Conservation (phyloP, 2,329 filamentous ascomycete species). For the Aspergillus sp. region DNA sequence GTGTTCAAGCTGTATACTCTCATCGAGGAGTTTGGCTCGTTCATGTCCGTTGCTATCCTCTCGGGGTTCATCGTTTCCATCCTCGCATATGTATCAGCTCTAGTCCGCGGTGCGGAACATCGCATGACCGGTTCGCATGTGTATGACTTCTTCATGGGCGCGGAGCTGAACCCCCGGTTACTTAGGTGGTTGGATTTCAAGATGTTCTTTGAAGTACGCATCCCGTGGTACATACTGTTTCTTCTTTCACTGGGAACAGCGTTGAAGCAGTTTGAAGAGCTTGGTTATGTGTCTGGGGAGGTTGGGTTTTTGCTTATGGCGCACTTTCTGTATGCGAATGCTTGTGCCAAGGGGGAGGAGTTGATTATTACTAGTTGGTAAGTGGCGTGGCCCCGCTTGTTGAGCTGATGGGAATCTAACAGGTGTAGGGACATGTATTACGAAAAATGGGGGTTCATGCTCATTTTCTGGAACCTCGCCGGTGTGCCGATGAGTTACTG, state of each 20-base stretch:
- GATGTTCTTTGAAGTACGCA: slow-evolving; percentile 90
- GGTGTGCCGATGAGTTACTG: slow-evolving; percentile 87
- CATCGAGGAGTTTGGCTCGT: slow-evolving; percentile 86
- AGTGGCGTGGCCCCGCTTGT: slow-evolving; percentile 13
- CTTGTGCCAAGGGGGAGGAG: slow-evolving; percentile 85
- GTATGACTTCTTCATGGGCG: slow-evolving; percentile 88
- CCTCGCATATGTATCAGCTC: slow-evolving; percentile 78
- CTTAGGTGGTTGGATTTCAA: slow-evolving; percentile 81
- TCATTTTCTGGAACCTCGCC: slow-evolving; percentile 94
- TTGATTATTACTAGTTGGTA: slow-evolving; percentile 78
- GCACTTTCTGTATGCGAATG: slow-evolving; percentile 84
- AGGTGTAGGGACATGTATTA: slow-evolving; percentile 72
- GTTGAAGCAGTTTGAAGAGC: slow-evolving; percentile 70
- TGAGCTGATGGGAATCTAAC: too few species aligned
- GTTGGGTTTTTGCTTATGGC: slow-evolving; percentile 77
- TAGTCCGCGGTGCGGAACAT: slow-evolving; percentile 71
- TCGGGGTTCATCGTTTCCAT: slow-evolving; percentile 78
- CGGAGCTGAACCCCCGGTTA: slow-evolving; percentile 76
- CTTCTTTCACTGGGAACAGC: slow-evolving; percentile 67
- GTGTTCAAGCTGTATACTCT: slow-evolving; percentile 82
- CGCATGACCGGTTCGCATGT: slow-evolving; percentile 77
- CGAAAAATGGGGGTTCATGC: slow-evolving; percentile 94
- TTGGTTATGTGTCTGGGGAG: slow-evolving; percentile 77
- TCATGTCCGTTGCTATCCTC: slow-evolving; percentile 87
- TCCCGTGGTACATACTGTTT: slow-evolving; percentile 91